Evolutionary conservation across 2,329 filamentous ascomycete species (phyloP).

Genomic region (Penicillium sp.): DNA sequence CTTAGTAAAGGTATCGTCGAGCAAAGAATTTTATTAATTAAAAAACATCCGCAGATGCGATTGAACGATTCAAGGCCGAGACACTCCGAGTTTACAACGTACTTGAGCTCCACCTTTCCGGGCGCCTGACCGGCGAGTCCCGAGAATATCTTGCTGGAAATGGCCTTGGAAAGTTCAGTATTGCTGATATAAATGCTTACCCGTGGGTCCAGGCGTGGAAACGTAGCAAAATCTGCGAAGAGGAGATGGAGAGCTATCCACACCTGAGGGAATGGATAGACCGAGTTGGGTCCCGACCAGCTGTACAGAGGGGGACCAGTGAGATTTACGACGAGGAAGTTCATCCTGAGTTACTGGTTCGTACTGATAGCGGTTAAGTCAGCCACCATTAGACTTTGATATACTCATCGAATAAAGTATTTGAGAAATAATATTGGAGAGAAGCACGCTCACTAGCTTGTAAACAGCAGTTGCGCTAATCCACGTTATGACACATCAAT

Average conservation of each 20-base stretch:
- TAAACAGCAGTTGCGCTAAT: no score
- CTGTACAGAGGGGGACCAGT: neutral
- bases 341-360: neutral
- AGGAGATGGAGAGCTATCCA: neutral
- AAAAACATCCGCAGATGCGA: neutral
- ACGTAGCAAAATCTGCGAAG: neutral
- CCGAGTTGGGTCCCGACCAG: neutral
- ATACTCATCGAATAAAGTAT: no score
- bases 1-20: neutral
- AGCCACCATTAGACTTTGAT: no score
- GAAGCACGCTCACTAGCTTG: no score
- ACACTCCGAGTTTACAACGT: neutral
- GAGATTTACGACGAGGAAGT: neutral
- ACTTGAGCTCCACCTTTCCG: neutral
- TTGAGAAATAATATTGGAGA: no score
- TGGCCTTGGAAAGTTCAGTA: neutral
- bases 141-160: neutral
- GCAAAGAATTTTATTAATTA: neutral
- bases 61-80: neutral
- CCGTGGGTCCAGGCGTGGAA: neutral
- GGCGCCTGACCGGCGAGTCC: neutral
- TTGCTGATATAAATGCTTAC: neutral
- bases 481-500: no score
- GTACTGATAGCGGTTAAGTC: neutral
- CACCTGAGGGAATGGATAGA: neutral